Base-by-base conservation (phyloP, 1,139 yeast species). In the Yarrowia galli region DNA sequence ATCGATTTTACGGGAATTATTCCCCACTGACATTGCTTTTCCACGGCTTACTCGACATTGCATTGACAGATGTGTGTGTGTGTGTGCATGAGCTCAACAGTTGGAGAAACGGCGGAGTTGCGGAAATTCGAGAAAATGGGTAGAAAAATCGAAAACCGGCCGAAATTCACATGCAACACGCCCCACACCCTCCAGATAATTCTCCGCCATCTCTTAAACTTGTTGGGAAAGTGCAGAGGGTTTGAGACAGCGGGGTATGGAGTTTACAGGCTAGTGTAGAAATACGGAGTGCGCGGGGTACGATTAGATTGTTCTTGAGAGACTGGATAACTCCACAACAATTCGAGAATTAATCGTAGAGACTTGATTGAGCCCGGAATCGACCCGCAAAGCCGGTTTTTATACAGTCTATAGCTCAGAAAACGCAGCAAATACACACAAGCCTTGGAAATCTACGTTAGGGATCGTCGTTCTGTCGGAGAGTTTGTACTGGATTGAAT, bases 161-260 rank as follows among this genome's bases (percentile, higher is more conserved):
- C 15, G 25, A 6, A 18, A 32, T 18, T 49, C 54, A 32, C 54
- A 49, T 49, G 54, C 25, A 49, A 2, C 13, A 8, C 25, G 40
- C 54, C 54, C 54, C 54, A 32, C 54, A 13, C 3, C n/a, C 9
- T 15, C 20, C 3, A 5, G 36, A 13, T 2, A 13, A 28, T n/a
- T 48, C 54, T 18, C 54, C 40, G 54, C 40, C 18, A 20, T 20
- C 20, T 12, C 9, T 20, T 15, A 51, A 35, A 51, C 58, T 51
- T 51, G 58, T 51, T 51, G 58, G 58, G 58, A 51, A 18, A 13
- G n/a, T 15, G 42, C 38, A 48, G 53, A 48, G 53, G 38, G 53
- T 48, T 48, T 51, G 42, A 51, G 58, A 51, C 58, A 51, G 56
- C 18, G 58, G 58, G 58, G 58, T 51, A 49, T 32, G n/a, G 25